A percentile compares a stretch with the other conserved stretches of the same genome.
These are phyloP conservation scores for Microcyclosporella mali DNA, from an alignment of 2,329 filamentous ascomycete species.

Conservation along the genomic window DNA sequence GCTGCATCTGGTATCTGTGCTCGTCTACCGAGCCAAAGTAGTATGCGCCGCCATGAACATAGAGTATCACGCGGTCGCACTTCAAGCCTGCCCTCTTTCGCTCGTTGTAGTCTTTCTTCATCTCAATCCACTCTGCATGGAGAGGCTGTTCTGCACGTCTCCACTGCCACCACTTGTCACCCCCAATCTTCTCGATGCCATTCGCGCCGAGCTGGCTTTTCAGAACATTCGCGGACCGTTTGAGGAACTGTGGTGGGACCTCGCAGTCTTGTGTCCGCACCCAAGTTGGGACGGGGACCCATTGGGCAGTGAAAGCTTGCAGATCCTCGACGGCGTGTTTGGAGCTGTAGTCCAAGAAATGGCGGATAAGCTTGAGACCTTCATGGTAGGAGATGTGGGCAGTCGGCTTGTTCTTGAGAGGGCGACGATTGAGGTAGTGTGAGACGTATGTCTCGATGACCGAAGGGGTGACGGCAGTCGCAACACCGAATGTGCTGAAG, in stretches of 20 bases:
- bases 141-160: slow-evolving; percentile 60
- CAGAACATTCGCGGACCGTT: slow-evolving; percentile 60
- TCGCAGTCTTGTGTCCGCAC: slow-evolving; percentile 66
- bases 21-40: slow-evolving; percentile 95
- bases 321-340: slow-evolving; percentile 89
- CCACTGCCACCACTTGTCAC: slow-evolving; percentile 87
- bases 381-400: slow-evolving; percentile 92
- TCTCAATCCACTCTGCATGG: slow-evolving; percentile 92
- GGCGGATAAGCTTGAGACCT: slow-evolving; percentile 77
- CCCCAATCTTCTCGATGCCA: slow-evolving; percentile 70
- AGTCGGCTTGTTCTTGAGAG: slow-evolving; percentile 70
- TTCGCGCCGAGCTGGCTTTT: slow-evolving; percentile 68
- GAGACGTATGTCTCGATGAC: slow-evolving; percentile 80
- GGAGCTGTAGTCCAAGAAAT: slow-evolving; percentile 78
- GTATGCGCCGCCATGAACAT: slow-evolving; percentile 90
- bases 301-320: slow-evolving; percentile 84
- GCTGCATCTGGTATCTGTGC: slow-evolving; percentile 96
- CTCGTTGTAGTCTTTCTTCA: slow-evolving; percentile 72
- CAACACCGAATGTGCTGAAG: slow-evolving; percentile 75
- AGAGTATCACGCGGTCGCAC: slow-evolving; percentile 76
- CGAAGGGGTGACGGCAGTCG: slow-evolving; percentile 77
- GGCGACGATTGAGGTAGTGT: slow-evolving; percentile 82
- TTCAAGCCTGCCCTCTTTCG: slow-evolving; percentile 52
- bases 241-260: slow-evolving; percentile 60
- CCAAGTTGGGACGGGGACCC: slow-evolving; percentile 86